Evolutionary conservation across 768 basidiomycete species (phyloP), one percentile per base, ranked within the genome.

Genomic region (Suillus cothurnatus): DNA sequence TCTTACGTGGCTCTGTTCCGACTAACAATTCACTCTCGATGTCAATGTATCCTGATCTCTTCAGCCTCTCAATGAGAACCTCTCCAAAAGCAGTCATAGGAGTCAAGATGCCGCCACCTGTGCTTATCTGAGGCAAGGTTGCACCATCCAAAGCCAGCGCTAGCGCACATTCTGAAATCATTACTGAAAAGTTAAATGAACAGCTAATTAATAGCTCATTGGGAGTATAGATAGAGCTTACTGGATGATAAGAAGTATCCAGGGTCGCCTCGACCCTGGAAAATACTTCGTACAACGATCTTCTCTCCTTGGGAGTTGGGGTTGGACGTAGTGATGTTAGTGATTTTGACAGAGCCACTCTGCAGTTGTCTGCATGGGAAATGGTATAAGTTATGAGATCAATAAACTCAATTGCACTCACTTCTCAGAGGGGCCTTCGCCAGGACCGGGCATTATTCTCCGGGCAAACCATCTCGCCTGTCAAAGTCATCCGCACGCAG

Each of bases 11-110:
- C 31, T 23, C 62, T 2, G 39, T 19, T 45, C 71, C 66, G 4
- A 61, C 58, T 19, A 76, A n/a, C 31, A 90, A 74, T 49, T 79
- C 78, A 68, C 83, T 88, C 39, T 84, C 82, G 68, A 92, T 85
- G 62, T 83, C 76, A 61, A 94, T 84, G 60, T 77, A 74, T 0
- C 86, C 88, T 9, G 82, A 86, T 26, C 77, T 79, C 65, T 85
- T 82, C 67, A 97, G 74, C 23, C 95, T 82, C 68, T 85, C 83
- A 41, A 95, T 79, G 43, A 96, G 75, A 8, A 87, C 85, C 66
- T 92, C 87, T 19, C 95, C 95, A 64, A 97, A 83, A 1, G 92
- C 95, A 5, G 86, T 87, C 76, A 90, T 86, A 0, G 95, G 90
- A 2, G 96, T 98, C 58, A 97, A 79, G 3, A 95, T 77, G 1